Evolutionary conservation across 768 basidiomycete species (phyloP), one percentile per base, ranked within the genome.

Genomic region (Leccinum pellstonianum): DNA sequence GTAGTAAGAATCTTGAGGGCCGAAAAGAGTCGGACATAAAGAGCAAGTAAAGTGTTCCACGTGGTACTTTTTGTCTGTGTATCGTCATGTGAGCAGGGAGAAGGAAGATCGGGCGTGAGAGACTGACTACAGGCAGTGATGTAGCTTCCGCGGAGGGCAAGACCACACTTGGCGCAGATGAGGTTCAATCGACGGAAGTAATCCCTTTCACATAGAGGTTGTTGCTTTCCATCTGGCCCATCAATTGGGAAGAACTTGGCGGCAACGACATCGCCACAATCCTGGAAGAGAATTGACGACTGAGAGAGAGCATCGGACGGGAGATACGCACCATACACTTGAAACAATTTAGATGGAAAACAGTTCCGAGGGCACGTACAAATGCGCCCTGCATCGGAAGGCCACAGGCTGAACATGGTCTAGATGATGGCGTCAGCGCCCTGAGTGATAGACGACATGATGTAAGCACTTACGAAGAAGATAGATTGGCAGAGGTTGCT

Each of bases 21-120:
- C 97, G 70, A 99, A 98, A 43, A 98, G 83, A 14, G 91, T 95
- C 52, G 96, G 84, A 77, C 97, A 98, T 59, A 95, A 86, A 5
- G 95, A 96, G 78, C 97, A 99, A 52, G 95, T 97, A 74, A 99
- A 99, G 74, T 98, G 97, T 77, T 99, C 97, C 65, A 98, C 95
- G 74, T 99, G 96, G 76, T 88, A 99, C 76, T 99, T 99, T 81
- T 95, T 93, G 80, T 90, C 95, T 98, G 75, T 5, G 52, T 56
- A 17, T 50, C 11, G 43, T 46, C 57, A 57, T 60, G 67, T 70
- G 56, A 68, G 62, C 25, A 27, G 56, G 53, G 41, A 59, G 38
- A 29, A 0, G 11, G 52, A 25, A 56, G 51, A 58, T 52, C 14
- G n/a, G 0, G 38, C 52, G 38, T 35, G 52, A 37, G 31, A 51